phyloP scores from a whole-genome alignment of 306 rosid species.

The Canavalia gladiata region DNA sequence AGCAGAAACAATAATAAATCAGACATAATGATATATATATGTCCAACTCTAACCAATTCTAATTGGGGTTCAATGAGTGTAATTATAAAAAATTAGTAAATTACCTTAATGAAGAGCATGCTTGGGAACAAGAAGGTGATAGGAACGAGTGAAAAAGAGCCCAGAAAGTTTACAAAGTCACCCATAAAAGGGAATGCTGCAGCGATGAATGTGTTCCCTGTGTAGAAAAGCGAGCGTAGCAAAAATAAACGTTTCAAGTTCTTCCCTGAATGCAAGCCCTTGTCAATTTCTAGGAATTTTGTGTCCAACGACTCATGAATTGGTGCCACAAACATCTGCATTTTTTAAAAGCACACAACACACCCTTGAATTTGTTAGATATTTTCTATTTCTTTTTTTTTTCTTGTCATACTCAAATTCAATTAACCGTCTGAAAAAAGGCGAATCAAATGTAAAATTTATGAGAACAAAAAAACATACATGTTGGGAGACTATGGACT shows the following conservation, averaged over 20 bases:
- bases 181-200: conserved; percentile 73
- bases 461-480: conserved; percentile 30
- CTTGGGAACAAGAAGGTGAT: conserved; percentile 70
- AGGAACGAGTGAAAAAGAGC: conserved; percentile 63
- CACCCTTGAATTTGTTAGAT: not conserved
- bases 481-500: conserved; percentile 65
- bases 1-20: not conserved
- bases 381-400: no score
- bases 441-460: not conserved
- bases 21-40: not conserved
- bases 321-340: conserved; percentile 64
- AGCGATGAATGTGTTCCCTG: conserved; percentile 55
- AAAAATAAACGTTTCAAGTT: conserved; percentile 59
- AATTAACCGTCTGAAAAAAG: not conserved
- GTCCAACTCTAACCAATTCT: not conserved
- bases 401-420: not conserved
- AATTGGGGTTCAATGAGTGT: not conserved
- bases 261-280: conserved; percentile 54
- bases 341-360: not conserved
- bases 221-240: conserved; percentile 48
- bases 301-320: conserved; percentile 68
- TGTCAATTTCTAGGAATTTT: conserved; percentile 51
- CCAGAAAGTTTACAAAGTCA: conserved; percentile 67
- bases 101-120: conserved; percentile 72
- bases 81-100: not conserved